Evolutionary conservation across 192 early-diverging fungal species (phyloP).

Genomic region (Backusella parvicylindrica): DNA sequence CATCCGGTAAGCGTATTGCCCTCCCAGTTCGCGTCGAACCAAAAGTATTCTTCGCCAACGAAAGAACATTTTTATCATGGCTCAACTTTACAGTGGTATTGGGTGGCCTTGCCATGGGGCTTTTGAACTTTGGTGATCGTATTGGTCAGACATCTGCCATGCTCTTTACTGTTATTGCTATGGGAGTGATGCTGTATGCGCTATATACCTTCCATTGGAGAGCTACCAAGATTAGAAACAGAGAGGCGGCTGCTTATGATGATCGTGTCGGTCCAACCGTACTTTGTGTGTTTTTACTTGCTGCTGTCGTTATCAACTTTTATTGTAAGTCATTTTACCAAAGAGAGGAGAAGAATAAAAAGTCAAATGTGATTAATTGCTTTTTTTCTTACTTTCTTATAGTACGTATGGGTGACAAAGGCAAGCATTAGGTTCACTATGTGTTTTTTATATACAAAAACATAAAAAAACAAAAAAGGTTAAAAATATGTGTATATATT

Average conservation of each 20-base stretch:
- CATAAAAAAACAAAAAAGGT: too few relatives aligned
- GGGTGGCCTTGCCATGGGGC: constrained; percentile 68
- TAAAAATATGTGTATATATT: neutral
- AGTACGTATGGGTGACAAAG: constrained; percentile 6
- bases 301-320: constrained; percentile 72
- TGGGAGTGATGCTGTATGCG: constrained; percentile 79
- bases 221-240: constrained; percentile 70
- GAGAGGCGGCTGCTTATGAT: constrained; percentile 78
- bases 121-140: constrained; percentile 81
- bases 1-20: constrained; percentile 59
- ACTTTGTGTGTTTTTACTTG: constrained; percentile 62
- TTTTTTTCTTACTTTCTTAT: neutral
- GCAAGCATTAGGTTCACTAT: neutral
- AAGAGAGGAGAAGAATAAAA: neutral
- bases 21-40: constrained; percentile 79
- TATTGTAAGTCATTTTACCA: constrained; percentile 31
- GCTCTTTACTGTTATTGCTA: constrained; percentile 55
- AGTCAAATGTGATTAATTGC: neutral
- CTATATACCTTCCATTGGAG: constrained; percentile 77
- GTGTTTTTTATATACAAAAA: neutral
- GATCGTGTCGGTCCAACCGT: constrained; percentile 72
- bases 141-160: constrained; percentile 51
- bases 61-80: constrained; percentile 92
- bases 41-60: constrained; percentile 96
- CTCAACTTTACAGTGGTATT: constrained; percentile 78